A percentile compares a stretch with the other conserved stretches of the same genome.
These are phyloP conservation scores for Fragilariopsis cylindrus DNA, from an alignment of 108 stramenopile genomes.

Conservation along the genomic window DNA sequence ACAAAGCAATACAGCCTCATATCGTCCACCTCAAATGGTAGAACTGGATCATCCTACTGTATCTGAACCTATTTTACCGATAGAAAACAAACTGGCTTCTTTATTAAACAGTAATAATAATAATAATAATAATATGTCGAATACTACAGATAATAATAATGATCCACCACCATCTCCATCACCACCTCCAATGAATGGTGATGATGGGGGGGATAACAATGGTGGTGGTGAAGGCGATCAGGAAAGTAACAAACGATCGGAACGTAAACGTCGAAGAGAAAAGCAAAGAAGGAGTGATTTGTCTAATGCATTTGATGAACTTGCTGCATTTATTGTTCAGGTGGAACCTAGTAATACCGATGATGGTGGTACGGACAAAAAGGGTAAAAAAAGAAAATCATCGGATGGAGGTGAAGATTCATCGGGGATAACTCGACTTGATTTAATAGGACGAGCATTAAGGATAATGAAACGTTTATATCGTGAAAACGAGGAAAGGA, in stretches of 20 bases:
- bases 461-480: constrained; percentile 42
- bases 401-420: constrained; percentile 32
- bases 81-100: too few species aligned
- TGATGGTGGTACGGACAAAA: constrained; percentile 20
- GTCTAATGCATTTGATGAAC: constrained; percentile 68
- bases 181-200: not conserved
- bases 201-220: constrained; percentile 2
- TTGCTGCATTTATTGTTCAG: constrained; percentile 62
- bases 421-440: constrained; percentile 45
- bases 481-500: constrained; percentile 48
- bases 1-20: too few species aligned
- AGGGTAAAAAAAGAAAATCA: constrained; percentile 27
- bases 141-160: not conserved
- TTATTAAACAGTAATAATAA: too few species aligned
- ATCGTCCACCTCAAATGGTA: too few species aligned
- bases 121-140: constrained; percentile 1
- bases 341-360: constrained; percentile 56
- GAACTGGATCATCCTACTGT: too few species aligned
- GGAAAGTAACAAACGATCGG: constrained; percentile 44
- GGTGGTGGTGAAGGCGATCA: constrained; percentile 11
- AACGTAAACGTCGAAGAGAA: constrained; percentile 81
- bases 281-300: constrained; percentile 78
- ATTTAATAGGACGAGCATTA: constrained; percentile 41
- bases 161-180: not conserved
- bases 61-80: too few species aligned